Evolutionary conservation across 2,329 filamentous ascomycete genomes (phyloP).

Genomic region (Cytospora chrysosperma): DNA sequence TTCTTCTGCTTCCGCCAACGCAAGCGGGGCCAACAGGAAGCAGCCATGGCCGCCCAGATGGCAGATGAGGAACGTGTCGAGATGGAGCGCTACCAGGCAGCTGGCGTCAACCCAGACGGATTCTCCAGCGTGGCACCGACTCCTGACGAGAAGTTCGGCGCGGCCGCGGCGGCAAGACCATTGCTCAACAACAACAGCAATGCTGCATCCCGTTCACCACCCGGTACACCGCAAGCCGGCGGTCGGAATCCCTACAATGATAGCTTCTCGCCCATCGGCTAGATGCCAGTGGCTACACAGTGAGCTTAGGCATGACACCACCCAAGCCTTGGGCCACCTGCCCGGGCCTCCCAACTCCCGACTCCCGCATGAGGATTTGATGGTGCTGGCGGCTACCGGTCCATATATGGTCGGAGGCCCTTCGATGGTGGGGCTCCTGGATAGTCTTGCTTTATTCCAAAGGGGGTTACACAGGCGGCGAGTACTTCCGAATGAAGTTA

Average conservation of each 20-base stretch:
- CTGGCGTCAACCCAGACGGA: slow-evolving; percentile 49
- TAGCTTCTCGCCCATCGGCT: slow-evolving; percentile 21
- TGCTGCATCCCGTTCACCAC: slow-evolving; percentile 8
- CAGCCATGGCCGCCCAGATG: slow-evolving; percentile 44
- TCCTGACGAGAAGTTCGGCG: slow-evolving; percentile 17
- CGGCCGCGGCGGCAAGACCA: slow-evolving; percentile 11
- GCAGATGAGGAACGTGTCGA: slow-evolving; percentile 50
- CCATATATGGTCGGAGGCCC: not conserved
- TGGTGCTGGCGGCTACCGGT: not conserved
- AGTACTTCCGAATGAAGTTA: slow-evolving; percentile 1
- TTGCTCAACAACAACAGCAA: slow-evolving; percentile 20
- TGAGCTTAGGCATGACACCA: not conserved
- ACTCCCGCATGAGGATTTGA: not conserved
- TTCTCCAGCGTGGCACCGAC: slow-evolving; percentile 36
- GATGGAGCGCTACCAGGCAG: slow-evolving; percentile 48
- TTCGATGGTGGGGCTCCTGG: not conserved
- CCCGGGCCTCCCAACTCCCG: slow-evolving; percentile 2
- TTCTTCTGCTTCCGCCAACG: slow-evolving; percentile 59
- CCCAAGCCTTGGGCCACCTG: not conserved
- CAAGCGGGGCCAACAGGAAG: slow-evolving; percentile 51
- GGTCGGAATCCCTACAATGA: slow-evolving; percentile 19
- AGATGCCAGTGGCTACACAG: not conserved
- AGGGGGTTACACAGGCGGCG: not conserved
- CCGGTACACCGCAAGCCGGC: slow-evolving; percentile 13
- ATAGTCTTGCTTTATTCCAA: not conserved